These are phyloP conservation scores for Lineolata rhizophorae DNA, from an alignment of 495 filamentous ascomycete species.

Conservation along the genomic window DNA sequence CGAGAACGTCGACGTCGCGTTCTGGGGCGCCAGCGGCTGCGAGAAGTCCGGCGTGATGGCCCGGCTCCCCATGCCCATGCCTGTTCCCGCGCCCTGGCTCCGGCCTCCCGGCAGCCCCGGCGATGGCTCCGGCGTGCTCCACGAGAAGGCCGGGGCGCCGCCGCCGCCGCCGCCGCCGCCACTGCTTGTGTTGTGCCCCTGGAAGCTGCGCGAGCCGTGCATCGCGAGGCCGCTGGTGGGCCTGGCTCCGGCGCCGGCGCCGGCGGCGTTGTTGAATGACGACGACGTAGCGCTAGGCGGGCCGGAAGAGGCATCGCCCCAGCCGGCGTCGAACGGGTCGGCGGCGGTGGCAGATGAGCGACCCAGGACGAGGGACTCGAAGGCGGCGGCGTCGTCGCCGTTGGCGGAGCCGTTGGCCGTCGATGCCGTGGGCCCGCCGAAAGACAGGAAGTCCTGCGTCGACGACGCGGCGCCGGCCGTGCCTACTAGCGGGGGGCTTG, in stretches of 20 bases:
- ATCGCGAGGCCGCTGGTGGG: conserved; percentile 4
- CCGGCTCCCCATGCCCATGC: conserved; percentile 2
- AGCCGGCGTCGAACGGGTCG: conserved; percentile 19
- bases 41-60: conserved; percentile 3
- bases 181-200: conserved; percentile 3
- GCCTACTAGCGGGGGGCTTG: background rate
- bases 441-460: conserved; percentile 37
- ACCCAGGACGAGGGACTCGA: conserved; percentile 73
- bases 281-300: conserved; percentile 4
- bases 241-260: conserved; percentile 4
- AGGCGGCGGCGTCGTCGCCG: conserved; percentile 46
- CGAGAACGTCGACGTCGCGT: no score
- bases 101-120: conserved; percentile 27
- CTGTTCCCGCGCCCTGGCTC: conserved; percentile 13
- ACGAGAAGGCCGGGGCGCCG: conserved; percentile 2
- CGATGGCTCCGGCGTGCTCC: conserved; percentile 27
- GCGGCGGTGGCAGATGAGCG: conserved; percentile 11
- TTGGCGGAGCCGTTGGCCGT: conserved; percentile 22
- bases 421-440: conserved; percentile 26
- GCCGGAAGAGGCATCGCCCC: conserved; percentile 9
- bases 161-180: conserved; percentile 4
- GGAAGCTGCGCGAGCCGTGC: conserved; percentile 4
- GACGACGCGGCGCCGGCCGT: conserved; percentile 8
- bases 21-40: no score
- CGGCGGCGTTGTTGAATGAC: conserved; percentile 2